Evolutionary conservation across 163 green algal species (phyloP), one percentile per base, ranked within the genome.

Genomic region (Chlamydomonas reinhardtii): DNA sequence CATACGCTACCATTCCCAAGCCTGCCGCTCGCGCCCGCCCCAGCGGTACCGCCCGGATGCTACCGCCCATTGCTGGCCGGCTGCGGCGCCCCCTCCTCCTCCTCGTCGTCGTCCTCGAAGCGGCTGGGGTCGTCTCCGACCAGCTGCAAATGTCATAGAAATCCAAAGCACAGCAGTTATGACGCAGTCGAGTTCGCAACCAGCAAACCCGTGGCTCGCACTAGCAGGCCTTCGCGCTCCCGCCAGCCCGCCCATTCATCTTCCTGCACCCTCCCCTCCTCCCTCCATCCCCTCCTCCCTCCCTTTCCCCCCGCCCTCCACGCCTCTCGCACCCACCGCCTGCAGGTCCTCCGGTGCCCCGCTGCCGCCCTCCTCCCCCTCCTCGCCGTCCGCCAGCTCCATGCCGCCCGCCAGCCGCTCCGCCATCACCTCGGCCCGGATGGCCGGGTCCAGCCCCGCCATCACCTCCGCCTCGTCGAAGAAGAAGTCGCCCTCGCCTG

Each of bases 381-480:
- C 65, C 29, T 59, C 77, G 29, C 66, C 74, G 25, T 70, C 29
- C 8, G 29, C 89, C 73, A 93, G 39, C 20, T 69, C 87, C 79
- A 93, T 73, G n/a, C 66, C 87, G 4, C 74, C 85, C 83, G 88
- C 85, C 76, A 90, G 81, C 20, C 69, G 82, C 22, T 85, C 80
- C 32, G 91, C 91, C n/a, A 92, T 86, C 29, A 92, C 37, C 32
- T 84, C 85, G 17, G 89, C 86, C 19, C 89, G 83, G 16, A 89
- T 88, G 19, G 76, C 61, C 19, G 84, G 83, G 52, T 91, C 88
- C 83, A 94, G 37, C 4, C 91, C 91, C 70, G 91, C 91, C 65
- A 90, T 74, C 59, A 94, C 88, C 87, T 94, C 91, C 37, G 84
- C 89, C 65, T 94, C 91, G 65, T 94, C 87, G 77, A 93, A 94